Base-by-base conservation (phyloP, 164 flowering plant species). In the Houttuynia cordata region DNA sequence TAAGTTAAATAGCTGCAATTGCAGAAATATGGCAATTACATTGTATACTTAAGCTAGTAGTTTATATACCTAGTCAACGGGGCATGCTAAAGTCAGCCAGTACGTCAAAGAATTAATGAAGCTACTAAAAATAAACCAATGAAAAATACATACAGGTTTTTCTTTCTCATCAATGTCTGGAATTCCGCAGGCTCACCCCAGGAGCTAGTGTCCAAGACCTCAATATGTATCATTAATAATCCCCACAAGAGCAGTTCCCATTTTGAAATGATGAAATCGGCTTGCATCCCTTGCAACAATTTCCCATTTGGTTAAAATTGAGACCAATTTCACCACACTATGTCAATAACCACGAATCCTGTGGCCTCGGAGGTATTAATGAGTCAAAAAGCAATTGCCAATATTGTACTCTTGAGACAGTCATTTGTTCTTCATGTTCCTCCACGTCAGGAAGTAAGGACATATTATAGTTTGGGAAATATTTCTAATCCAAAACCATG, bases 361-460 rank as follows among this genome's bases (percentile, higher is more conserved):
- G 72, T 86, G 96, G 73, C 83, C 70, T 73, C 76, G 9, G 75
- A 24, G 17, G 87, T 81, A 45, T 73, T 84, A 13, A 85, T 72
- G 41, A 91, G 76, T 59, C 91, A 94, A 64, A 72, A 88, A 56
- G 90, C 82, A 64, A 91, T 65, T 1, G 96, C 92, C 63, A 91
- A 55, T 61, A 82, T 83, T 74, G 86, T 96, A 65, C 91, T 86
- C 67, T 86, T 94, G 72, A 82, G 23, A 52, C 17, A 21, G 49
- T 56, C 55, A 72, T 56, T 15, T 53, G 63, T 52, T 74, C 76
- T 62, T 86, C 94, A 19, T 74, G 70, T 64, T 83, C 89, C 62
- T 81, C 83, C n/a, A 86, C 93, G 74, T 91, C 97, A 57, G 93
- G 85, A 73, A 88, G 94, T 73, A 84, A 62, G 62, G 68, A 69